Base-by-base conservation (phyloP, 2,329 filamentous ascomycete genomes). In the Colletotrichum destructivum region DNA sequence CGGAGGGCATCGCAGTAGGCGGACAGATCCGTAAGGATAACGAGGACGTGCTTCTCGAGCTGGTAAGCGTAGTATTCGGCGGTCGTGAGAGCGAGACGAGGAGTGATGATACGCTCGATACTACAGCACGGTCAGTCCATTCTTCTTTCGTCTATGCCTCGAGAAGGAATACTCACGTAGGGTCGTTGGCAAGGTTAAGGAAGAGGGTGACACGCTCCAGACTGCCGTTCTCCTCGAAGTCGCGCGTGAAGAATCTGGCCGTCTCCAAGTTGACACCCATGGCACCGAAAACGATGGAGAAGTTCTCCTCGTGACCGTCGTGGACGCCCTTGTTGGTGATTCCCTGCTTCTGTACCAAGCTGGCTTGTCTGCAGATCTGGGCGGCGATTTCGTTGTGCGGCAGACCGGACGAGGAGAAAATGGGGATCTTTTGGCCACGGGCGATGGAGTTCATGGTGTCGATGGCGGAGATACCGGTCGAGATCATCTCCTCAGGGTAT, bases 221-320 rank as follows among this genome's bases (percentile, higher is more conserved):
- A 85, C 94, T 97, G 77, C 97, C 97, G 84, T 99, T 99, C 89
- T 99, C 95, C 84, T 99, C 96, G 80, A 99, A 99, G 80, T 99
- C 96, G 76, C 94, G 91, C 47, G 96, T 98, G 88, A 99, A 99
- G 90, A 99, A 99, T 78, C 96, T 93, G 78, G 93, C 94, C 42
- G 96, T 99, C 83, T 99, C 96, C 92, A 99, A 91, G 88, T 99
- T 99, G 78, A 99, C 96, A 95, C 96, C 96, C 96, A 99, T 99
- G 80, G 96, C 96, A 81, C 94, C 97, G 82, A 99, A 99, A 69
- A 99, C 96, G 79, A 99, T 99, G 73, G 95, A 98, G 89, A 99
- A 99, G 88, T 99, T 99, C 81, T 99, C 96, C 80, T 98, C 95
- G 84, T 99, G 96, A 68, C 92, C 95, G 80, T 99, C 97, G 81